These are phyloP conservation scores for Ricinus communis DNA, from an alignment of 345 rosid genomes.

Conservation along the genomic window DNA sequence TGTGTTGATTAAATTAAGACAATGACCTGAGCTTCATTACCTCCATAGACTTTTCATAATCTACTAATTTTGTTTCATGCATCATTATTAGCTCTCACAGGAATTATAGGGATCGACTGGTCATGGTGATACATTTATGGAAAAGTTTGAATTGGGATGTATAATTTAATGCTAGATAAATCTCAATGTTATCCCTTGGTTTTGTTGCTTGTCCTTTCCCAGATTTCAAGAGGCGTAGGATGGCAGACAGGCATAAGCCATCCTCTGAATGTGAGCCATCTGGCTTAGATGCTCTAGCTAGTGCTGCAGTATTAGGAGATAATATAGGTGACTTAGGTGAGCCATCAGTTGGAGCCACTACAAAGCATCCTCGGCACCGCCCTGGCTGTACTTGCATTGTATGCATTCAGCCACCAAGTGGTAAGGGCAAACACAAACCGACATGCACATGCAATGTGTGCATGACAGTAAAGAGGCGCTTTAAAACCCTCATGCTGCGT, in stretches of 20 bases:
- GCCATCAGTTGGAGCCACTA: slow-evolving; percentile 68
- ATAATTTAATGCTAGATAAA: not conserved
- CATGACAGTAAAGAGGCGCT: slow-evolving; percentile 90
- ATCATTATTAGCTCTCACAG: not conserved
- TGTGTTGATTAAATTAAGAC: not conserved
- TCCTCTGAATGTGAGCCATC: slow-evolving; percentile 45
- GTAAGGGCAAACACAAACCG: slow-evolving; percentile 84
- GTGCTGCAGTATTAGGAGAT: slow-evolving; percentile 78
- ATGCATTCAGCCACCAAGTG: slow-evolving; percentile 99
- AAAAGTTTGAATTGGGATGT: not conserved
- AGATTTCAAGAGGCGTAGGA: slow-evolving; percentile 63
- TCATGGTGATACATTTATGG: too few relatives aligned
- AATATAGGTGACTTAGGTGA: slow-evolving; percentile 41
- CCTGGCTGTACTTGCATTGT: slow-evolving; percentile 95
- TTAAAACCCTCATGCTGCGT: slow-evolving; percentile 84
- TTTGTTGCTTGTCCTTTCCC: slow-evolving; percentile 15
- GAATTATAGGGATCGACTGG: not conserved
- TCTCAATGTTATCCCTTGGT: not conserved
- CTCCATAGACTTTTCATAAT: not conserved
- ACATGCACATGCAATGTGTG: slow-evolving; percentile 82
- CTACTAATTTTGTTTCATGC: not conserved
- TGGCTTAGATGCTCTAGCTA: slow-evolving; percentile 84
- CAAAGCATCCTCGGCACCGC: slow-evolving; percentile 94
- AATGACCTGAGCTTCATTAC: not conserved
- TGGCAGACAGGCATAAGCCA: slow-evolving; percentile 37